Evolutionary conservation across 2,329 filamentous ascomycete genomes (phyloP).

Genomic region (Penicillium expansum): DNA sequence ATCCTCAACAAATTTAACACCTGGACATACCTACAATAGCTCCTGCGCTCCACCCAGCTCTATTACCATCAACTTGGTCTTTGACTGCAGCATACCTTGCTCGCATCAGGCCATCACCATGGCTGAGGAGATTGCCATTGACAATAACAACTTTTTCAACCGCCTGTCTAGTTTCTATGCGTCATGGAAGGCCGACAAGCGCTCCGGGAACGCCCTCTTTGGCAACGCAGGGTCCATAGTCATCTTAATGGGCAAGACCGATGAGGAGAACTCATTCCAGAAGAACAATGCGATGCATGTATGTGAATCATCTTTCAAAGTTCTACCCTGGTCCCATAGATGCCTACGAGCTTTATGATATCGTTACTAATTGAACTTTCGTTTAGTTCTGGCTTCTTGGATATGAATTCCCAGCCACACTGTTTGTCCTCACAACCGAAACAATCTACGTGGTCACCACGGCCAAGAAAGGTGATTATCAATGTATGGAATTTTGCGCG

Average conservation of each 20-base stretch:
- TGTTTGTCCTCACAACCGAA: conserved; percentile 88
- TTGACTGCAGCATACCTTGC: conserved; percentile 18
- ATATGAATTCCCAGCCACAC: conserved; percentile 95
- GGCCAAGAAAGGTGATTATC: conserved; percentile 79
- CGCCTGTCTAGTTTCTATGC: conserved; percentile 82
- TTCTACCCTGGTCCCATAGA: background rate
- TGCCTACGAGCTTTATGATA: background rate
- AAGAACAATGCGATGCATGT: conserved; percentile 98
- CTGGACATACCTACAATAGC: background rate
- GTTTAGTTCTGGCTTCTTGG: conserved; percentile 92
- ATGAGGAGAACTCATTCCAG: conserved; percentile 80
- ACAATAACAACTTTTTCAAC: conserved; percentile 89
- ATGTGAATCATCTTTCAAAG: conserved; percentile 39
- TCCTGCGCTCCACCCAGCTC: background rate
- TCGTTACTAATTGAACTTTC: conserved; percentile 5
- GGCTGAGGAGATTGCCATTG: conserved; percentile 88
- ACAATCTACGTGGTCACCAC: conserved; percentile 91
- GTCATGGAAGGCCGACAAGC: conserved; percentile 95
- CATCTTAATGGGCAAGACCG: conserved; percentile 91
- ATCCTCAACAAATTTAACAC: background rate
- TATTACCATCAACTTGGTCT: background rate
- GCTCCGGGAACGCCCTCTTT: conserved; percentile 79
- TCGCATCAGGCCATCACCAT: conserved; percentile 40
- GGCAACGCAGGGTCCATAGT: conserved; percentile 82
- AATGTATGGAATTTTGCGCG: background rate